Conservation (phyloP, 345 rosid genomes). For the Moricandia moricandioides region DNA sequence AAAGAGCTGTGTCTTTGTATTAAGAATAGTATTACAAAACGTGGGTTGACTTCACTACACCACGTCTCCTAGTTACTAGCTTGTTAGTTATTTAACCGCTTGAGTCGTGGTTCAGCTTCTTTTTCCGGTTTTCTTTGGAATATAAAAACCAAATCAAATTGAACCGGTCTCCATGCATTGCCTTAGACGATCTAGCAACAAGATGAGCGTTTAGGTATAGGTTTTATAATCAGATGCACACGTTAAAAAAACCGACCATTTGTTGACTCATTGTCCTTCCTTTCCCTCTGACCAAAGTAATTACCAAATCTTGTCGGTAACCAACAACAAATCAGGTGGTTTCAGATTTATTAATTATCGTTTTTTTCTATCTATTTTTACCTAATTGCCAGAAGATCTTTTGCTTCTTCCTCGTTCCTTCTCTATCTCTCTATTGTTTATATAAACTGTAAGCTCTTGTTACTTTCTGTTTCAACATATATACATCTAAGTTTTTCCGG, state of each 20-base stretch:
- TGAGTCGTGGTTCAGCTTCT: neutral
- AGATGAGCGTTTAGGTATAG: neutral
- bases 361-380: neutral
- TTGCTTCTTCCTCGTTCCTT: slow-evolving; percentile 3
- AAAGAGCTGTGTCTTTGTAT: neutral
- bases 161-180: too few relatives aligned
- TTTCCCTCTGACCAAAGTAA: slow-evolving; percentile 27
- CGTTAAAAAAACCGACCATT: slow-evolving; percentile 2
- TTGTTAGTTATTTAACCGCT: too few relatives aligned
- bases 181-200: too few relatives aligned
- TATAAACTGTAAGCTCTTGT: slow-evolving; percentile 4
- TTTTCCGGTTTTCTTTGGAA: neutral
- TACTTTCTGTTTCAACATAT: neutral
- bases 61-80: neutral
- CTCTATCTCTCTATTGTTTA: neutral
- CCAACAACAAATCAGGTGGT: slow-evolving; percentile 14
- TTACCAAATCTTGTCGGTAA: slow-evolving; percentile 22
- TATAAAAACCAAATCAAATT: neutral
- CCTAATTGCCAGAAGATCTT: slow-evolving; percentile 13
- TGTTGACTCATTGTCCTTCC: neutral
- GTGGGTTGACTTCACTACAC: slow-evolving; percentile 1
- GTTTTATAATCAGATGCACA: neutral
- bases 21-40: neutral
- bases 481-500: neutral
- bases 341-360: neutral